Evolutionary conservation across 1,139 yeast genomes (phyloP).

Genomic region (Suzukiozyma palmioleophila): DNA sequence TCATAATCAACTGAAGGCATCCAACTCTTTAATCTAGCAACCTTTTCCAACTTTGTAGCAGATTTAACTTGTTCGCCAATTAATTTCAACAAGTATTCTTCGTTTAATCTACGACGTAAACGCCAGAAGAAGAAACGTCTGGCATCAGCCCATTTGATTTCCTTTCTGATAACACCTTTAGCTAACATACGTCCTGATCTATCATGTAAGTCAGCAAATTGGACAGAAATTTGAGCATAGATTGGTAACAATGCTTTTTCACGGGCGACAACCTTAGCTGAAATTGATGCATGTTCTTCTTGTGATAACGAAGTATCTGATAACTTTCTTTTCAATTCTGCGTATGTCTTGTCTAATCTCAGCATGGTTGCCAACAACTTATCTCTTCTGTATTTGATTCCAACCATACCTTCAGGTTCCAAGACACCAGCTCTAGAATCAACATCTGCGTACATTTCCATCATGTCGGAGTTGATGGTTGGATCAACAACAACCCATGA

Average conservation of each 20-base stretch:
- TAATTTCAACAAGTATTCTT: conserved; percentile 78
- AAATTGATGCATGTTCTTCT: conserved; percentile 63
- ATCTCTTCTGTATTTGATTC: conserved; percentile 93
- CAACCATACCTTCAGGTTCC: conserved; percentile 99
- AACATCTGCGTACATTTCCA: conserved; percentile 98
- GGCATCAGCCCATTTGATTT: conserved; percentile 79
- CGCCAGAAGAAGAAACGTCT: conserved; percentile 99
- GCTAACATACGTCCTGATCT: conserved; percentile 97
- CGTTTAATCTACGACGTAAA: conserved; percentile 91
- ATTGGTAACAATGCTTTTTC: conserved; percentile 80
- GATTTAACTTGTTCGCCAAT: conserved; percentile 61
- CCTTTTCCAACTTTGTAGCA: conserved; percentile 72
- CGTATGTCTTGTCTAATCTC: conserved; percentile 77
- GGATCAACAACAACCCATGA: conserved; percentile 99
- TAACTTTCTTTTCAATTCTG: conserved; percentile 58
- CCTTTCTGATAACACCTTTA: conserved; percentile 84
- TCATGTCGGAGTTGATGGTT: conserved; percentile 91
- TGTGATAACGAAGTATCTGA: conserved; percentile 47
- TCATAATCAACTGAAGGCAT: conserved; percentile 70
- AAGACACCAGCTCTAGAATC: conserved; percentile 98
- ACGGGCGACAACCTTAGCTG: conserved; percentile 68
- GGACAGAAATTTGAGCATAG: conserved; percentile 88
- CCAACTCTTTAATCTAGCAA: conserved; percentile 87
- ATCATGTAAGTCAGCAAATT: conserved; percentile 96
- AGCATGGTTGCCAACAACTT: conserved; percentile 85